A percentile compares a stretch with the other conserved stretches of the same genome.
Conservation (phyloP, 805 yeast genomes). For the Candida ortonii region DNA sequence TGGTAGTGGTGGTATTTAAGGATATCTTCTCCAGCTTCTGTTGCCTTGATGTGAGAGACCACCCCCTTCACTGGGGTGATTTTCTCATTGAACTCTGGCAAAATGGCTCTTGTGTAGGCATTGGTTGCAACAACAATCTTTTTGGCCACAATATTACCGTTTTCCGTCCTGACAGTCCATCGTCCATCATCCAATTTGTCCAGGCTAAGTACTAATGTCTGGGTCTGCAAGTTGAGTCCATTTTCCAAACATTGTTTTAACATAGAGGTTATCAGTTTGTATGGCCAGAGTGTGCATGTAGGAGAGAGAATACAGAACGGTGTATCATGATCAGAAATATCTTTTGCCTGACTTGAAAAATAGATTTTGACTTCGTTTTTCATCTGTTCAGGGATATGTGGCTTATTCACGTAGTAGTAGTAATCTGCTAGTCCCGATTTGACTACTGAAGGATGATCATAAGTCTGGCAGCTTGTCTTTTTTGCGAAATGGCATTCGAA, state of each 20-base stretch:
- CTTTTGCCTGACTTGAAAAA: slow-evolving; percentile 31
- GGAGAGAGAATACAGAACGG: slow-evolving; percentile 36
- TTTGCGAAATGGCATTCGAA: slow-evolving; percentile 40
- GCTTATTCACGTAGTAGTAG: slow-evolving; percentile 27
- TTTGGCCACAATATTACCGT: slow-evolving; percentile 27
- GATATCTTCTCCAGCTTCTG: slow-evolving; percentile 4
- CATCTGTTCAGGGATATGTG: slow-evolving; percentile 25
- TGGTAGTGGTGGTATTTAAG: slow-evolving; percentile 20
- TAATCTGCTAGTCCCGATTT: slow-evolving; percentile 21
- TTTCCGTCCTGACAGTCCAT: slow-evolving; percentile 33
- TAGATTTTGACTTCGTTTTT: slow-evolving; percentile 32
- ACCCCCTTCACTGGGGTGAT: slow-evolving; percentile 38
- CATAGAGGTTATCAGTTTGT: slow-evolving; percentile 38
- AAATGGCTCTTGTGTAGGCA: slow-evolving; percentile 32
- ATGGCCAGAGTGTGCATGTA: slow-evolving; percentile 46
- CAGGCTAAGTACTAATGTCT: slow-evolving; percentile 37
- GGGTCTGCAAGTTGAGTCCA: slow-evolving; percentile 42
- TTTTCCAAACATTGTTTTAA: slow-evolving; percentile 31
- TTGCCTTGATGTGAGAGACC: slow-evolving; percentile 28
- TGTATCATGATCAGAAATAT: slow-evolving; percentile 28
- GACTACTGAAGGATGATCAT: slow-evolving; percentile 19
- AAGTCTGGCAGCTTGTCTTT: slow-evolving; percentile 35
- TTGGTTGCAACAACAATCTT: slow-evolving; percentile 39
- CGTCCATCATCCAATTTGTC: slow-evolving; percentile 24
- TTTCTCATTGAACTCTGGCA: slow-evolving; percentile 27